Base-by-base conservation (phyloP, 768 basidiomycete species). In the Udeniomyces megalosporus region DNA sequence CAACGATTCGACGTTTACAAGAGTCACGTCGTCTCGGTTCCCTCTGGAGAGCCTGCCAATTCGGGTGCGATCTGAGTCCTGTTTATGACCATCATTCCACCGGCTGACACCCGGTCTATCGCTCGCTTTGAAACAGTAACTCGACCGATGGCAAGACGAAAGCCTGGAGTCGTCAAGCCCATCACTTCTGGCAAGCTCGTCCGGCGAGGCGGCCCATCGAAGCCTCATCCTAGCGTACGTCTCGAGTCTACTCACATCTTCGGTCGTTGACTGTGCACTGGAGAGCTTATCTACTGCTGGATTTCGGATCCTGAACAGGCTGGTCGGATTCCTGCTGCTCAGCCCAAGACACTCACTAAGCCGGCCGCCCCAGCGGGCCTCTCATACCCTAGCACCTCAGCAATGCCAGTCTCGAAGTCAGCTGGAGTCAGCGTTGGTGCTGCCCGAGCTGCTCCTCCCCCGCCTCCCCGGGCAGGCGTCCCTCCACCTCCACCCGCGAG, bases 21-120 rank as follows among this genome's bases (percentile, higher is more conserved):
- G 80, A 92, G 88, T 67, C 88, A 92, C 70, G 80, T 82, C 1
- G 84, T 99, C 20, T 83, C 84, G 64, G 90, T 96, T 3, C 78
- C 84, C 2, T 84, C 89, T 48, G 95, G 95, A 42, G 90, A 95
- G 71, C 80, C 91, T 4, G 77, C 90, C 0, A 79, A 71, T 52
- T 95, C 92, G 70, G 68, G 73, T 72, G 56, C 54, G 71, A 66
- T 42, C 12, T 7, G 11, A 22, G 12, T 35, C 47, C 35, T 17
- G 12, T n/a, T 45, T 20, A 15, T 14, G 14, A 32, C 17, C 4
- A 14, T 4, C 10, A 42, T 2, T 7, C 47, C 8, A n/a, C 24
- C 38, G 48, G 54, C 47, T 58, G 3, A 44, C 66, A 32, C 24
- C 47, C 26, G 7, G 29, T 22, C 14, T 28, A 10, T 53, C 51